These are phyloP conservation scores for Elsinoe batatas DNA, from an alignment of 2,329 filamentous ascomycete genomes.

Conservation along the genomic window DNA sequence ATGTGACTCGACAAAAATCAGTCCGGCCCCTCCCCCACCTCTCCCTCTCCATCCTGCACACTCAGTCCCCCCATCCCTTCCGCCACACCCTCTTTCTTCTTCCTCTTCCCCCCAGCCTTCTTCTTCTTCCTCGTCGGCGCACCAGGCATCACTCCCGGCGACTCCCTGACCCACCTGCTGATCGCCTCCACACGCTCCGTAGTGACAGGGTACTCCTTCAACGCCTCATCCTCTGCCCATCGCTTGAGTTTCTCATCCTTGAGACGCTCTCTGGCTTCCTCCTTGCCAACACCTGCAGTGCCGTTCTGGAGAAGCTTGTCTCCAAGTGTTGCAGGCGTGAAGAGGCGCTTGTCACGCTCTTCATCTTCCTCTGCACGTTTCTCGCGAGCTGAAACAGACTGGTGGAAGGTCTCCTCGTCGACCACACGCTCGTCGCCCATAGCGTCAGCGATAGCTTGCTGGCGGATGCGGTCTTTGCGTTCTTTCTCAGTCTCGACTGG, in stretches of 20 bases:
- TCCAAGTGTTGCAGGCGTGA: not conserved
- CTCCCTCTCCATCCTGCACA: slow-evolving; percentile 9
- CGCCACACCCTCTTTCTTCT: slow-evolving; percentile 19
- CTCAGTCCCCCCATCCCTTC: slow-evolving; percentile 11
- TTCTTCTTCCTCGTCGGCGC: slow-evolving; percentile 28
- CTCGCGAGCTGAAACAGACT: slow-evolving; percentile 53
- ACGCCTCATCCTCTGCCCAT: slow-evolving; percentile 56
- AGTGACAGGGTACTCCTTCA: slow-evolving; percentile 58
- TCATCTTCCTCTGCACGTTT: slow-evolving; percentile 48
- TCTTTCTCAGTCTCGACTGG: slow-evolving; percentile 40
- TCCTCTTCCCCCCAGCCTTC: slow-evolving; percentile 19
- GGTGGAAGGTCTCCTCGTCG: slow-evolving; percentile 56
- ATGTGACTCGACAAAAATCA: not conserved
- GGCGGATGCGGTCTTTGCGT: slow-evolving; percentile 49
- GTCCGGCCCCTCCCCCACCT: slow-evolving; percentile 8
- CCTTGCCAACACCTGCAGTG: not conserved
- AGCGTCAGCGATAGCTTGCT: slow-evolving; percentile 58
- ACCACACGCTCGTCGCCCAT: slow-evolving; percentile 58
- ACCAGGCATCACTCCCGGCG: slow-evolving; percentile 31
- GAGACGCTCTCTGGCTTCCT: not conserved
- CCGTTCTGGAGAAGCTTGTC: not conserved
- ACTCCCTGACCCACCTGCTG: slow-evolving; percentile 55
- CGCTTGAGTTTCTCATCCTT: slow-evolving; percentile 34
- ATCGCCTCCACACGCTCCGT: slow-evolving; percentile 62
- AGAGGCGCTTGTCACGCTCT: slow-evolving; percentile 27